These are phyloP conservation scores for Saccharomyces hybrid DNA, from an alignment of 1,139 yeast species.

Conservation along the genomic window DNA sequence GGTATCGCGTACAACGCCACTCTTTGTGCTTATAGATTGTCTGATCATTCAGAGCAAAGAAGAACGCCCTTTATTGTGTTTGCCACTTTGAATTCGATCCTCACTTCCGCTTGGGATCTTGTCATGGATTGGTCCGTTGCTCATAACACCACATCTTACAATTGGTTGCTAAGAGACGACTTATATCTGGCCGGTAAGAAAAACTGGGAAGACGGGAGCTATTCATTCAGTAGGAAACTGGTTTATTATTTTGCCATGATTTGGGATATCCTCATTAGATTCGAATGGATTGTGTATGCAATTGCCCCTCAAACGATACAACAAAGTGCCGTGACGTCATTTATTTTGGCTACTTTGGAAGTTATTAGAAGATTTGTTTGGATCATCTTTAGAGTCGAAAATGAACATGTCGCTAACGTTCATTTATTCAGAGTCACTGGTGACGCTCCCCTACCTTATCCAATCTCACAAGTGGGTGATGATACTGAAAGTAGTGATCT, in stretches of 20 bases:
- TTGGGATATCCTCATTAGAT: conserved; percentile 63
- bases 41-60: conserved; percentile 36
- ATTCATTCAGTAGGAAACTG: conserved; percentile 42
- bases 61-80: conserved; percentile 60
- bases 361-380: conserved; percentile 74
- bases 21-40: conserved; percentile 64
- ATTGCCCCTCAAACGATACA: conserved; percentile 65
- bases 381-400: conserved; percentile 88
- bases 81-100: conserved; percentile 66
- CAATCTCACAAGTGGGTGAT: conserved; percentile 21
- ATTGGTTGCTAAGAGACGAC: conserved; percentile 61
- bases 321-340: conserved; percentile 87
- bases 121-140: conserved; percentile 92
- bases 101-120: conserved; percentile 76
- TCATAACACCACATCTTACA: conserved; percentile 46
- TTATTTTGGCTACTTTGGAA: conserved; percentile 76
- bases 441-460: conserved; percentile 79
- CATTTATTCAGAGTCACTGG: conserved; percentile 76
- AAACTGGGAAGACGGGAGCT: conserved; percentile 30
- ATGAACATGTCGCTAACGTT: conserved; percentile 90
- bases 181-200: conserved; percentile 36
- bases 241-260: conserved; percentile 70
- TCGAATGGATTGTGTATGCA: conserved; percentile 84
- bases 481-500: conserved; percentile 2
- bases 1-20: conserved; percentile 63